These are phyloP conservation scores for Colletotrichum plurivorum DNA, from an alignment of 2,329 filamentous ascomycete genomes.

Conservation along the genomic window DNA sequence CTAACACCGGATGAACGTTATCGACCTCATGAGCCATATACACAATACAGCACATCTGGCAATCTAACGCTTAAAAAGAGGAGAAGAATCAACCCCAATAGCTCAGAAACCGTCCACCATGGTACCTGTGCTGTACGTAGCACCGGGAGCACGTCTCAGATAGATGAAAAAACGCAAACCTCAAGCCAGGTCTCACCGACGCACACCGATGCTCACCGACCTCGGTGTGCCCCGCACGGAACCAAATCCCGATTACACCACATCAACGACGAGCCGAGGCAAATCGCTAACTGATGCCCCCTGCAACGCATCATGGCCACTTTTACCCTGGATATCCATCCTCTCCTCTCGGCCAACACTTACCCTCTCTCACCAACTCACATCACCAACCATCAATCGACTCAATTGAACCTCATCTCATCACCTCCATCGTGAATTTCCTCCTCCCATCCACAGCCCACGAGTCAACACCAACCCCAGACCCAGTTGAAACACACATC, in stretches of 20 bases:
- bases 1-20: too few relatives aligned
- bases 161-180: too few relatives aligned
- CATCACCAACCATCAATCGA: neutral
- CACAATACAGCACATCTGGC: too few relatives aligned
- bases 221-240: constrained; percentile 30
- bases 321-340: constrained; percentile 14
- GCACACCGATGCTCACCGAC: constrained; percentile 8
- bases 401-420: constrained; percentile 1
- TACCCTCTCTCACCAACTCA: neutral
- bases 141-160: too few relatives aligned
- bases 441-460: neutral
- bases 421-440: neutral
- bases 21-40: too few relatives aligned
- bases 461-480: neutral
- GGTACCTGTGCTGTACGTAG: too few relatives aligned
- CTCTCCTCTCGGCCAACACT: neutral
- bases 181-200: neutral
- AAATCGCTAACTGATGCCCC: constrained; percentile 4
- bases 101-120: rapidly evolving
- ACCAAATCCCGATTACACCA: neutral
- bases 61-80: too few relatives aligned
- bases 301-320: neutral
- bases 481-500: constrained; percentile 6
- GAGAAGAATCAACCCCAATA: too few relatives aligned
- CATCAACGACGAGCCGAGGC: constrained; percentile 14